Conservation (phyloP, 768 basidiomycete genomes). For the Amanita muscaria region DNA sequence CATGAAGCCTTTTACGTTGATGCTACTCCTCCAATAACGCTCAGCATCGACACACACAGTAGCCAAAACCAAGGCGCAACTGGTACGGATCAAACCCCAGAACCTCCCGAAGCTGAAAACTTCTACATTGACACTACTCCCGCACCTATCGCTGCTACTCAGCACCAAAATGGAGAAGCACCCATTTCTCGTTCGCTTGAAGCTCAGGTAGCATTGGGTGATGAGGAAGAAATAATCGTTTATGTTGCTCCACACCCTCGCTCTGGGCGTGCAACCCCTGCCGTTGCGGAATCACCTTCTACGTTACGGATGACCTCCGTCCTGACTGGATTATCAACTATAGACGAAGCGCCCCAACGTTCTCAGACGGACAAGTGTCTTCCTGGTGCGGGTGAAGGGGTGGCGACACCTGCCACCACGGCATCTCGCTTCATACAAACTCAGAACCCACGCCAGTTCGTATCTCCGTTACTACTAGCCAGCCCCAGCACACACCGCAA, state of each 20-base stretch:
- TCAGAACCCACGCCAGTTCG: slow-evolving; percentile 8
- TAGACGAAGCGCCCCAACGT: neutral
- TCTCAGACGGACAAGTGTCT: neutral
- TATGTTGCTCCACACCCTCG: slow-evolving; percentile 73
- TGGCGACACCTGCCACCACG: neutral
- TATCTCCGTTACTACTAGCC: slow-evolving; percentile 9
- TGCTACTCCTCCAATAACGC: neutral
- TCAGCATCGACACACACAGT: neutral
- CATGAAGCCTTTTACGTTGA: too few species aligned
- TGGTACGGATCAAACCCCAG: neutral
- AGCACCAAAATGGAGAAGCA: slow-evolving; percentile 9
- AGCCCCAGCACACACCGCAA: slow-evolving; percentile 17
- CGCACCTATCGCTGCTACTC: slow-evolving; percentile 13
- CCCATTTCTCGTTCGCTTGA: slow-evolving; percentile 13
- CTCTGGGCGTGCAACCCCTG: slow-evolving; percentile 9
- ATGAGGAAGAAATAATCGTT: slow-evolving; percentile 65
- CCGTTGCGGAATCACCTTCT: slow-evolving; percentile 3
- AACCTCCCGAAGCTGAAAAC: neutral
- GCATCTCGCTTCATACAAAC: neutral
- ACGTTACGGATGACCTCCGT: slow-evolving; percentile 13
- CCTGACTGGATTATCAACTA: slow-evolving; percentile 17
- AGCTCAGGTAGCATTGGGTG: slow-evolving; percentile 17
- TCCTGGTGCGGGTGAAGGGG: neutral
- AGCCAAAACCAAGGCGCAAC: too few species aligned
- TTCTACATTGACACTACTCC: slow-evolving; percentile 38